These are phyloP conservation scores for maize (Zea mays) DNA, from an alignment of 176 grass and related monocot genomes.

Conservation along the genomic window Zm-B73-REFERENCE-NAM-5.0 NC_050105.1:39395001-39395500, in stretches of 20 bases:
- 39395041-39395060: background rate
- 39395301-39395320: background rate
- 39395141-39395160: conserved; percentile 22
- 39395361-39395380: conserved; percentile 27
- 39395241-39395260: background rate
- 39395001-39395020: background rate
- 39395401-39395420: conserved; percentile 35
- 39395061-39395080: background rate
- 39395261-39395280: background rate
- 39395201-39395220: conserved; percentile 8
- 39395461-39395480: background rate
- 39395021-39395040: background rate
- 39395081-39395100: conserved; percentile 25
- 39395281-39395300: background rate
- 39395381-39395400: background rate
- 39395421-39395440: conserved; percentile 8
- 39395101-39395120: conserved; percentile 17
- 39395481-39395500: conserved; percentile 11
- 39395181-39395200: background rate
- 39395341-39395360: background rate
- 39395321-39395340: background rate
- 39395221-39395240: conserved; percentile 23
- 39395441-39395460: conserved; percentile 22
- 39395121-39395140: background rate
- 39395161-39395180: conserved; percentile 29